Percentiles rank a stretch among this genome's conserved stretches.
phyloP scores from a whole-genome alignment of 768 basidiomycete genomes.

The Amanita rimosa region DNA sequence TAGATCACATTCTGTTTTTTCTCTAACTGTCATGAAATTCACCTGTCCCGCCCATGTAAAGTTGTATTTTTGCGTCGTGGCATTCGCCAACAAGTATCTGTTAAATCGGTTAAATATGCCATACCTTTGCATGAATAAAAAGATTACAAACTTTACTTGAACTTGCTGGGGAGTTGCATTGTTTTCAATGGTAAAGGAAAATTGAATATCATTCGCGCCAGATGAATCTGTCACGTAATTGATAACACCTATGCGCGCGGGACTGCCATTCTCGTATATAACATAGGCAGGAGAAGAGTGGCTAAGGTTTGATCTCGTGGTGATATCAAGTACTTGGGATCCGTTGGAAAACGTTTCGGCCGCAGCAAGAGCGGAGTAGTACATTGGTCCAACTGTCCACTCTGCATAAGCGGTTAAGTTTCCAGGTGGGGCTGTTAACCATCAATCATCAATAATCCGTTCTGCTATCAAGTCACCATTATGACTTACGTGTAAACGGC shows the following conservation, averaged over 20 bases:
- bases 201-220: conserved; percentile 45
- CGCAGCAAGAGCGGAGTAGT: conserved; percentile 61
- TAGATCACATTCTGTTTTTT: background rate
- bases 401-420: conserved; percentile 48
- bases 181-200: conserved; percentile 29
- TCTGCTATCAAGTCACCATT: background rate
- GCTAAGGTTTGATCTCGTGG: conserved; percentile 37
- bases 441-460: conserved; percentile 24
- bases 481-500: conserved; percentile 42
- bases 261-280: conserved; percentile 59
- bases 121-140: conserved; percentile 8
- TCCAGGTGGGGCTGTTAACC: conserved; percentile 39
- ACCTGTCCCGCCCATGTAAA: conserved; percentile 77
- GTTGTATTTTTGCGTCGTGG: conserved; percentile 49
- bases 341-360: conserved; percentile 61
- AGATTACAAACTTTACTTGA: conserved; percentile 41
- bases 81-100: conserved; percentile 46
- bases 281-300: conserved; percentile 56
- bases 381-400: conserved; percentile 71
- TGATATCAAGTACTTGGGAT: conserved; percentile 57
- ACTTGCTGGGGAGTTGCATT: conserved; percentile 41
- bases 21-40: conserved; percentile 6
- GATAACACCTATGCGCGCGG: conserved; percentile 53
- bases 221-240: conserved; percentile 58
- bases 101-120: background rate